Percentiles rank a stretch among this genome's conserved stretches.
phyloP scores from a whole-genome alignment of 805 yeast species.

The Ogataea philodendri region DNA sequence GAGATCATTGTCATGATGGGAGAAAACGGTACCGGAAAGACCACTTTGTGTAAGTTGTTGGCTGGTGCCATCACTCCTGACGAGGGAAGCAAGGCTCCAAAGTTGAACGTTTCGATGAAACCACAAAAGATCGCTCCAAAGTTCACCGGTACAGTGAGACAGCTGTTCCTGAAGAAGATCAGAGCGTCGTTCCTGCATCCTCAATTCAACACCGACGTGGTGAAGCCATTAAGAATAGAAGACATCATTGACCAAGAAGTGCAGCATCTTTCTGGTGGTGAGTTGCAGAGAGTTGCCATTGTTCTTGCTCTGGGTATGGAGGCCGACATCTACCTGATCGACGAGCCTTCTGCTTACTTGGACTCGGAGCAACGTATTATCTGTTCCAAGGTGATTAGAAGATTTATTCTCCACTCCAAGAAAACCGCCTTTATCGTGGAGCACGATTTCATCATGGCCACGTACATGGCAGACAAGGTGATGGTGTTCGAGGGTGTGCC shows the following conservation, averaged over 20 bases:
- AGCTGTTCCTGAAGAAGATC: constrained; percentile 93
- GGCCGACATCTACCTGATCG: constrained; percentile 95
- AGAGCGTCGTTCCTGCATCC: constrained; percentile 92
- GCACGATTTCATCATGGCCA: constrained; percentile 99
- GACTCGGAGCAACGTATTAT: constrained; percentile 99
- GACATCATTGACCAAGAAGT: constrained; percentile 97
- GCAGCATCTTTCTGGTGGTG: constrained; percentile 98
- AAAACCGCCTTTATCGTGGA: constrained; percentile 99
- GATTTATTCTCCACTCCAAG: constrained; percentile 92
- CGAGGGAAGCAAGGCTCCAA: constrained; percentile 73
- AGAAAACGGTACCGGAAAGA: constrained; percentile 99
- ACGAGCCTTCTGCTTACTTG: constrained; percentile 98
- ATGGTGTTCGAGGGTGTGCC: constrained; percentile 98
- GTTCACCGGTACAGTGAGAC: constrained; percentile 98
- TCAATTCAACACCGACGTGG: constrained; percentile 97
- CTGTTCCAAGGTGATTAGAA: constrained; percentile 96
- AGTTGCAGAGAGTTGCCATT: constrained; percentile 98
- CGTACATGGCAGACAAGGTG: constrained; percentile 97
- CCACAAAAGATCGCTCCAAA: constrained; percentile 99
- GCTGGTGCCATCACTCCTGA: constrained; percentile 95
- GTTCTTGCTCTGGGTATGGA: constrained; percentile 90
- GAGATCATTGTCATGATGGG: constrained; percentile 99
- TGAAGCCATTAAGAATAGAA: constrained; percentile 90
- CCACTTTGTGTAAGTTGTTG: constrained; percentile 91
- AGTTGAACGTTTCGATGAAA: constrained; percentile 92